Base-by-base conservation (phyloP, 75 land plant genomes). In the Sequoia sempervirens region DNA sequence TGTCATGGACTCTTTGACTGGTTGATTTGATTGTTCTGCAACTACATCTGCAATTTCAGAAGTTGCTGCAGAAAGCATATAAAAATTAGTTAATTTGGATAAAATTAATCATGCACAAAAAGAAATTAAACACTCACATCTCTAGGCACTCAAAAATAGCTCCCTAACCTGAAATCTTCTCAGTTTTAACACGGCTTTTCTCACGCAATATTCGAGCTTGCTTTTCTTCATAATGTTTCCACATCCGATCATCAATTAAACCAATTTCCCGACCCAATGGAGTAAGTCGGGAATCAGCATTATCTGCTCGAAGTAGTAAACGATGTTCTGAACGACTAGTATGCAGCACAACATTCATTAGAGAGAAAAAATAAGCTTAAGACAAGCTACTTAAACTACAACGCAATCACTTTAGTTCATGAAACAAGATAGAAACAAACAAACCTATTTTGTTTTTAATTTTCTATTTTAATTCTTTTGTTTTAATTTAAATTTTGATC, bases 321-420 rank as follows among this genome's bases (percentile, higher is more conserved):
- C 99, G 90, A 45, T 97, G 96, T 83, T 97, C 99, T 84, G 99
- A 97, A 41, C 99, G 99, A 84, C 99, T 97, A 87, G 81, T 80
- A 75, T 46, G 54, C 23, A 46, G 38, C 30, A 40, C 86, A 32
- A 78, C 32, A 78, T 78, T 78, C 47, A 78, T 78, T 78, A 78
- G 30, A 84, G 76, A 68, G 43, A 41, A 81, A 81, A 43, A 52
- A 80, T 72, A 41, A 70, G 80, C 40, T 32, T n/a, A 4, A 69
- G 81, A 5, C 41, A 30, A 79, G 28, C 15, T 79, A 23, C 28
- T 32, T 70, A 30, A 70, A 32, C 32, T 70, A 11, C 32, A 70
- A 70, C 34, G 7, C 32, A 5, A 68, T 38, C 78, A 61, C 12
- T 53, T 82, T 10, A n/a, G 79, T 36, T 28, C 4, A 23, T 17